Conservation (phyloP, 2,329 filamentous ascomycete genomes). For the Davidsoniella neocaledoniae region DNA sequence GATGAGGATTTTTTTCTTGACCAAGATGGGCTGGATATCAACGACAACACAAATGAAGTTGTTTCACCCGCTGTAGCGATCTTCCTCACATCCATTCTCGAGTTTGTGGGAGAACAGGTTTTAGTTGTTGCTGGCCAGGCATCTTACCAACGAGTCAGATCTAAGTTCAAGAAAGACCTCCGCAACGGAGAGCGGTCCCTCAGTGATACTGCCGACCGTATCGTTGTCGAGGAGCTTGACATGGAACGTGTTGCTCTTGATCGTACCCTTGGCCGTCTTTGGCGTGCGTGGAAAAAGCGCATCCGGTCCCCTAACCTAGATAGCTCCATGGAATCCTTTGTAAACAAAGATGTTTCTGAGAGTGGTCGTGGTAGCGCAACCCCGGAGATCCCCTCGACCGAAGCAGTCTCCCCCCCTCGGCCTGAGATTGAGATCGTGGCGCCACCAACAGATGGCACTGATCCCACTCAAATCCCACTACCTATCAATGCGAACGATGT, state of each 20-base stretch:
- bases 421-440: slow-evolving; percentile 18
- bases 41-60: slow-evolving; percentile 44
- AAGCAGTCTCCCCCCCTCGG: slow-evolving; percentile 14
- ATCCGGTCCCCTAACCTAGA: slow-evolving; percentile 41
- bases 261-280: slow-evolving; percentile 70
- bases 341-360: slow-evolving; percentile 17
- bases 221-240: slow-evolving; percentile 78
- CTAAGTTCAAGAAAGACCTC: slow-evolving; percentile 41
- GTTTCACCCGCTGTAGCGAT: slow-evolving; percentile 88
- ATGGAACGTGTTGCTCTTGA: slow-evolving; percentile 89
- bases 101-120: slow-evolving; percentile 84
- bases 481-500: slow-evolving; percentile 52
- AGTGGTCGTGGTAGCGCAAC: slow-evolving; percentile 17
- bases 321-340: slow-evolving; percentile 27
- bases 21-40: slow-evolving; percentile 53
- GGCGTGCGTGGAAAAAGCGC: slow-evolving; percentile 90
- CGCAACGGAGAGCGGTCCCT: slow-evolving; percentile 31
- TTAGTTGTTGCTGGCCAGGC: slow-evolving; percentile 76
- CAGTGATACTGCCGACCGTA: slow-evolving; percentile 39
- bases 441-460: slow-evolving; percentile 23
- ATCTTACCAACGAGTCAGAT: slow-evolving; percentile 50
- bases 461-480: slow-evolving; percentile 39
- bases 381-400: background rate
- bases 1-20: slow-evolving; percentile 84
- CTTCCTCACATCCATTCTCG: slow-evolving; percentile 85